phyloP scores from a whole-genome alignment of 2,329 filamentous ascomycete genomes.

The Stachybotrys echinatus region DNA sequence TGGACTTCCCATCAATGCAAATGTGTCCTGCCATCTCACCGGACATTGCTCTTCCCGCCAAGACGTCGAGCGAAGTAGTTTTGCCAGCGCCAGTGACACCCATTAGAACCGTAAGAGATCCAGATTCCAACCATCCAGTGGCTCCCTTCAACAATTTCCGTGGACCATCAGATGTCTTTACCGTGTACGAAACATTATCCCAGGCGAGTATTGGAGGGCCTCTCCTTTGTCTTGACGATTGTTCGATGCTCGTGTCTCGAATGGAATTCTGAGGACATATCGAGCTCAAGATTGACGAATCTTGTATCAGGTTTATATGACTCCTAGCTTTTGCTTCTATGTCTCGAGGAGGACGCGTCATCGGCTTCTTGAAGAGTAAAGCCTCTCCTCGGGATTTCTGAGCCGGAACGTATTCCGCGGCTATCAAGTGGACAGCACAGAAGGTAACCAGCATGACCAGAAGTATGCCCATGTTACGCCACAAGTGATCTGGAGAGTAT shows the following conservation, averaged over 20 bases:
- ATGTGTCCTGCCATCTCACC: constrained; percentile 62
- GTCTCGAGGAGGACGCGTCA: too few relatives aligned
- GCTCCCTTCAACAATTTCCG: constrained; percentile 59
- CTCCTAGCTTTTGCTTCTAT: too few relatives aligned
- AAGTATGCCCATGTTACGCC: background rate
- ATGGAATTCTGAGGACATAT: too few relatives aligned
- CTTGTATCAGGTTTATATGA: too few relatives aligned
- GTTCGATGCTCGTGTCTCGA: too few relatives aligned
- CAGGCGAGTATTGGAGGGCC: constrained; percentile 51
- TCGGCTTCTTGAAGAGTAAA: background rate
- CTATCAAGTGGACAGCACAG: background rate
- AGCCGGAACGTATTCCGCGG: background rate
- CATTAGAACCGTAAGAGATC: constrained; percentile 63
- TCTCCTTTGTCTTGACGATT: too few relatives aligned
- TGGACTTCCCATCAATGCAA: constrained; percentile 57
- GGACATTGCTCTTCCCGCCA: constrained; percentile 63
- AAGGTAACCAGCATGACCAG: background rate
- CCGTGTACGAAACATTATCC: constrained; percentile 65
- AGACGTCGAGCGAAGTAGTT: constrained; percentile 55
- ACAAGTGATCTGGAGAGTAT: background rate
- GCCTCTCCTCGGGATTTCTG: background rate
- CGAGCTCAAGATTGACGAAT: too few relatives aligned
- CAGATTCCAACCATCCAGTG: constrained; percentile 66
- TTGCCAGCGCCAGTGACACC: constrained; percentile 40
- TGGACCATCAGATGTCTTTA: constrained; percentile 58